Conservation (phyloP, 208 protist species). For the Herpetomonas muscarum region DNA sequence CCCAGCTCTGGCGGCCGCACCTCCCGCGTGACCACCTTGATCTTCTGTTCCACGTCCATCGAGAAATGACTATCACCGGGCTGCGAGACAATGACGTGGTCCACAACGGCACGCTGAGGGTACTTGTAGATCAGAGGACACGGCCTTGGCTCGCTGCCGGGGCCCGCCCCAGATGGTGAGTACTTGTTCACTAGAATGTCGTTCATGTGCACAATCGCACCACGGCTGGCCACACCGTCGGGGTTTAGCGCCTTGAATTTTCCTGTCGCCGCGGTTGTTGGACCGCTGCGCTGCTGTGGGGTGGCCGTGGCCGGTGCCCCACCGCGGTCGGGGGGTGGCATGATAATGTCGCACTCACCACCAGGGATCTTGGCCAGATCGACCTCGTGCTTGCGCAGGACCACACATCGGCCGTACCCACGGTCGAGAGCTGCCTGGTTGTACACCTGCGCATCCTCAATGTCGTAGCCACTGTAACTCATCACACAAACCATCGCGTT, state of each 20-base stretch:
- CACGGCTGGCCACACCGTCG: slow-evolving; percentile 93
- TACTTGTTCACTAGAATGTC: slow-evolving; percentile 97
- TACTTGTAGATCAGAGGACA: slow-evolving; percentile 91
- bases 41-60: slow-evolving; percentile 88
- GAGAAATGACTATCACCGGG: slow-evolving; percentile 74
- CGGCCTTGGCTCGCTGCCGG: slow-evolving; percentile 44
- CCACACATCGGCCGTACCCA: slow-evolving; percentile 96
- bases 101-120: slow-evolving; percentile 86
- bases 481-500: slow-evolving; percentile 99
- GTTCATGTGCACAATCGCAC: slow-evolving; percentile 81
- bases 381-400: slow-evolving; percentile 87
- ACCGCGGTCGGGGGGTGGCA: slow-evolving; percentile 48
- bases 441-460: slow-evolving; percentile 99
- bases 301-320: neutral
- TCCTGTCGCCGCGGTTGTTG: neutral
- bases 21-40: slow-evolving; percentile 94
- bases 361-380: slow-evolving; percentile 60
- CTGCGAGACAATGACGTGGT: slow-evolving; percentile 93
- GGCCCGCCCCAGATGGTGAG: slow-evolving; percentile 33
- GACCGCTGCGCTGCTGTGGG: neutral
- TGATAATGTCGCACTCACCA: slow-evolving; percentile 66
- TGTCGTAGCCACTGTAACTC: slow-evolving; percentile 99
- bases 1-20: slow-evolving; percentile 95
- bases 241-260: slow-evolving; percentile 86
- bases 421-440: slow-evolving; percentile 96